Base-by-base conservation (phyloP, 1,284 basidiomycete species). In the Sporisorium reilianum region DNA sequence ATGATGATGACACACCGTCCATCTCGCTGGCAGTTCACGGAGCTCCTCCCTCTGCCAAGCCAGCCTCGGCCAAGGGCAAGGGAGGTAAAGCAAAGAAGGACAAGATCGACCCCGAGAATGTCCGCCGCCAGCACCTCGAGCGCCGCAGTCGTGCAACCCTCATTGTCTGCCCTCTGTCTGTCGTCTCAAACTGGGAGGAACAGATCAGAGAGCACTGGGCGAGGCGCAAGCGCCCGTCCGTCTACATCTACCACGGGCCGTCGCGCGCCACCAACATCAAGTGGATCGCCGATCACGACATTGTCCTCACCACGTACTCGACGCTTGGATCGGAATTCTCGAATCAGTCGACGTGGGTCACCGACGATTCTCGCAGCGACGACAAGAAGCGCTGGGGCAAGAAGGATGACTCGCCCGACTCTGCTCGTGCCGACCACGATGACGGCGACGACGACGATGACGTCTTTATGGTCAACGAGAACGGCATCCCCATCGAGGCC, bases 101-200 rank as follows among this genome's bases (percentile, higher is more conserved):
- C 78, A 86, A 88, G 23, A 90, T 91, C 64, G 73, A 78, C 40
- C 61, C 75, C 5, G 78, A 81, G 45, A 26, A 60, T 11, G 61
- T 71, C 16, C 77, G 79, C n/a, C 67, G 60, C 26, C 55, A 75
- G 18, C 64, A 84, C 40, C 75, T 85, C 32, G 76, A 76, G 52
- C 57, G 69, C 32, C 76, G 91, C 75, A 93, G 92, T 79, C 90
- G 94, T 48, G 97, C 92, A 9, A 98, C 97, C 0, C 86, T 99
- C n/a, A 93, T 99, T 76, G 90, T 99, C 26, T 98, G 97, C 79
- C 97, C 97, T 9, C 88, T 99, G 57, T 96, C 94, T 23, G 97
- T 97, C 2, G 93, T 99, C 1, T 91, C 93, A 49, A 99, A 98
- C 82, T 99, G 97, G 97, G 96, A 99, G 86, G 94, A 97, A 73